Evolutionary conservation across 2,329 filamentous ascomycete genomes (phyloP), one percentile per base, ranked within the genome.

Genomic region (Colletotrichum abscissum): DNA sequence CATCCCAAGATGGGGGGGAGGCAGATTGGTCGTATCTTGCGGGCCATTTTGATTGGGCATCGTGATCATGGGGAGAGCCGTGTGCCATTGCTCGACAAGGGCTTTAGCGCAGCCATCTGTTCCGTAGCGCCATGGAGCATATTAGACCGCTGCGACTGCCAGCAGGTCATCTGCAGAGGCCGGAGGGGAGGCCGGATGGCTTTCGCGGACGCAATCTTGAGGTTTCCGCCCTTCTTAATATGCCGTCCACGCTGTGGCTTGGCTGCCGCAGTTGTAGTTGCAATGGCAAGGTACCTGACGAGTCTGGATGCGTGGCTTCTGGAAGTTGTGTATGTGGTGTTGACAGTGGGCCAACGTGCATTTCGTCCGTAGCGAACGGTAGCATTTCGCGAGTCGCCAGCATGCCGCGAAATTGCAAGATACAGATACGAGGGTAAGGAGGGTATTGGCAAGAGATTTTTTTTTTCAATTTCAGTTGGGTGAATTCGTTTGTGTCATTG

Each of bases 281-380:
- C 33, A 26, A 46, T 49, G 56, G 33, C 33, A 49, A n/a, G 24
- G 55, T 60, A 28, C 38, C 58, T 56, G 42, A 7, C 42, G 19
- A 49, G 42, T 49, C 42, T 49, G 55, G n/a, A 49, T 59, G 54
- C 46, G 52, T 52, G 55, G 24, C 70, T 28, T 64, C 58, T 70
- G 55, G 30, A 71, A 66, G 60, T 54, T 62, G 59, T 62, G 70
- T 19, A 19, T 16, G 38, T 70, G n/a, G 70, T 65, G 56, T 56
- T 59, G 22, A 30, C 19, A 42, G 67, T 73, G 71, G 71, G 71
- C 71, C 71, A 19, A 9, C 67, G 5, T 73, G 71, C 71, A 73
- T 73, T 73, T 73, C 71, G 71, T 71, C 71, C 71, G 71, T 73
- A 66, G 60, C 38, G 33, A 57, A 26, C 46, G 19, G 67, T 71